Evolutionary conservation across 1,139 yeast species (phyloP), one percentile per base, ranked within the genome.

Genomic region (Pichia sp.): DNA sequence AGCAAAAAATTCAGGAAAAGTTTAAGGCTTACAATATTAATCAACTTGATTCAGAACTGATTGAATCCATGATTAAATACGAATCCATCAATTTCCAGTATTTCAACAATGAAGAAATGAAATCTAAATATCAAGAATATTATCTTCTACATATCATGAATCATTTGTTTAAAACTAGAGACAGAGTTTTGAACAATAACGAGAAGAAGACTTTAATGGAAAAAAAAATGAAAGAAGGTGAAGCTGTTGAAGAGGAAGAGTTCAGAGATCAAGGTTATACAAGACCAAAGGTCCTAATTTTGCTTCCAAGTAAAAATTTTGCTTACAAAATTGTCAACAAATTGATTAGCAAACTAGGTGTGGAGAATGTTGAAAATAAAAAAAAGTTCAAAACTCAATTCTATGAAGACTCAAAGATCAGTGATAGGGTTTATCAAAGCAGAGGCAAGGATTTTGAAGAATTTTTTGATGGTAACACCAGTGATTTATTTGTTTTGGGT

Each of bases 251-350:
- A 2, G 60, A 55, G 2, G 69, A 66, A 23, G 27, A 87, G 56
- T 71, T 75, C 49, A 69, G 95, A 48, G 98, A 92, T 61, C 98
- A 92, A 63, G 97, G 98, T 16, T 94, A 88, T 59, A 90, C 97
- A 0, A 73, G 97, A 50, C 95, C 98, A 1, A 90, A 88, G 58
- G 90, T 84, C 2, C 68, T 92, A 46, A 78, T 92, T 5, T 65
- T 92, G 36, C 68, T 87, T 41, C 97, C 99, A 7, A 87, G 96
- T 0, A 75, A 96, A 58, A 77, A 88, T 53, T 70, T 85, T 3
- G 87, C 95, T 40, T 78, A 77, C 59, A 79, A 80, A 46, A 71
- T 86, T 27, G 78, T 90, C n/a, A 74, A 77, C 43, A 70, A 74
- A 36, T 57, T 92, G 38, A 78, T 83, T 35, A 67, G 71, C 36